Evolutionary conservation across 257 asterid species (phyloP), one percentile per base, ranked within the genome.

Genomic region (Solanum phureja): DNA sequence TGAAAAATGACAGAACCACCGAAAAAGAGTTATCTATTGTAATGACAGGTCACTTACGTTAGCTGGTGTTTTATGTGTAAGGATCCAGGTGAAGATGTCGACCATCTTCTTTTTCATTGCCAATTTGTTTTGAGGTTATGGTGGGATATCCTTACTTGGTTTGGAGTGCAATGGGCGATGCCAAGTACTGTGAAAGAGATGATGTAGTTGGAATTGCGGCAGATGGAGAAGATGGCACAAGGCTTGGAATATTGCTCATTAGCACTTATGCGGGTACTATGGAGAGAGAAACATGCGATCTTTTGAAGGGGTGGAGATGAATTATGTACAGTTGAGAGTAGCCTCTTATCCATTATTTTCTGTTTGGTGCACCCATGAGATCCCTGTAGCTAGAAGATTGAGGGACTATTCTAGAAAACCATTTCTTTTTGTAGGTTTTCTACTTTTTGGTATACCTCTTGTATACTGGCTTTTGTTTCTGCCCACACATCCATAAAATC

Each of bases 1-100:
- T 96, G 94, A 87, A 88, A 66, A 69, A 64, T 35, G 73, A 75
- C 87, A 86, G 46, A 71, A 76, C 76, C 83, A 89, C 58, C 83
- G 88, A 79, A 87, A 86, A 38, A 71, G 73, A 81, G 76, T 37
- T 86, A 73, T 73, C 29, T 35, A 34, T 34, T 18, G 24, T 72
- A 72, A 16, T 72, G 27, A 33, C 42, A 31, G n/a, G 11, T 19
- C 77, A 71, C 77, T 71, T 18, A 33, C 3, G 13, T 33, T 72
- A 16, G 44, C 27, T 72, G 44, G 27, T 72, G 79, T 72, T 33
- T 33, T 33, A 72, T 72, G 79, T 18, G 40, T 68, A 69, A 29
- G 76, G 21, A 68, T 12, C 3, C 10, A 8, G 11, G n/a, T 69
- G 38, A 69, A 69, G 76, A 31, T 31, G 23, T 13, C 4, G 40